These are phyloP conservation scores for Aspergillus novofumigatus DNA, from an alignment of 2,329 filamentous ascomycete genomes.

Conservation along the genomic window DNA sequence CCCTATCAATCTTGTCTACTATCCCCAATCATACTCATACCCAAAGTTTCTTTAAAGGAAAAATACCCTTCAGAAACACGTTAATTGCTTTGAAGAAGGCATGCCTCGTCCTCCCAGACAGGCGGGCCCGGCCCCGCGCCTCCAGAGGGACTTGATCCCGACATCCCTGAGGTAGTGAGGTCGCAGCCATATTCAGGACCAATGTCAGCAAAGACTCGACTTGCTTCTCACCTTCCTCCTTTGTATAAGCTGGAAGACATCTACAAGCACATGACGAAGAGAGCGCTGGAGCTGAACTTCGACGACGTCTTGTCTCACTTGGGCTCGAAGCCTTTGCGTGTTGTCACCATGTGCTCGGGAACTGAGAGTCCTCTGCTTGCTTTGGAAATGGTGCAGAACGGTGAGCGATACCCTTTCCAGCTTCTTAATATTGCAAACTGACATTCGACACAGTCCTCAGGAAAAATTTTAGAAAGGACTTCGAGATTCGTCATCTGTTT, in stretches of 20 bases:
- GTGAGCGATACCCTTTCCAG: constrained; percentile 22
- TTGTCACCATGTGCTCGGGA: constrained; percentile 74
- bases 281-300: constrained; percentile 34
- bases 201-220: constrained; percentile 6
- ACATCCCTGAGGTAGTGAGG: constrained; percentile 21
- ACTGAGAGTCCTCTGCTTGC: constrained; percentile 71
- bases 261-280: constrained; percentile 22
- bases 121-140: neutral
- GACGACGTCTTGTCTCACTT: constrained; percentile 38
- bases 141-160: constrained; percentile 5
- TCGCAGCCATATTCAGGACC: constrained; percentile 10
- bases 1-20: constrained; percentile 3
- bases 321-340: constrained; percentile 43
- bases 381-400: constrained; percentile 53
- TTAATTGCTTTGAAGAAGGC: neutral
- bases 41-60: neutral
- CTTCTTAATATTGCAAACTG: neutral
- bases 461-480: constrained; percentile 25
- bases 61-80: neutral
- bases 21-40: neutral
- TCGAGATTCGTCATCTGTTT: constrained; percentile 54
- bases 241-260: constrained; percentile 26
- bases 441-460: constrained; percentile 26
- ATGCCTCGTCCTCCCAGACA: constrained; percentile 3
- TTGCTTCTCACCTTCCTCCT: constrained; percentile 22